These are phyloP conservation scores for Trichoderma gracile DNA, from an alignment of 2,329 filamentous ascomycete genomes.

Conservation along the genomic window DNA sequence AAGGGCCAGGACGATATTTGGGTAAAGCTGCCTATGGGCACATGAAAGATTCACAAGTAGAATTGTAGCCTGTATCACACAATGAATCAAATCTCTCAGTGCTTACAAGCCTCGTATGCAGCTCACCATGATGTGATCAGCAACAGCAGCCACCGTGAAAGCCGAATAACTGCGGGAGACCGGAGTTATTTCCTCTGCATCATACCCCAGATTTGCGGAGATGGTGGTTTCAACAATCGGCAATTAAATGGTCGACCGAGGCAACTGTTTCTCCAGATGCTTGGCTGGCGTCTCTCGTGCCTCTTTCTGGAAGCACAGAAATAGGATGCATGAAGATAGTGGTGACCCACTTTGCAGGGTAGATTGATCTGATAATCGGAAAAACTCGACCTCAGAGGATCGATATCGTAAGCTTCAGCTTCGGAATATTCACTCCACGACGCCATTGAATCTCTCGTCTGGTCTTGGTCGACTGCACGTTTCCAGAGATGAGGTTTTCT, in stretches of 20 bases:
- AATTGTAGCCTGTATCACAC: too few species aligned
- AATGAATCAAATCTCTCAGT: too few species aligned
- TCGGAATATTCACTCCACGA: neutral
- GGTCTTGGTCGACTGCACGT: neutral
- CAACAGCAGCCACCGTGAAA: neutral
- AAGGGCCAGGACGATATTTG: too few species aligned
- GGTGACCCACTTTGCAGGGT: slow-evolving; percentile 5
- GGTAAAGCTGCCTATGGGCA: too few species aligned
- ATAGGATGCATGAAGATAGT: neutral
- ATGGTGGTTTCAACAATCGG: neutral
- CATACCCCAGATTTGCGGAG: neutral
- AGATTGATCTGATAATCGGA: neutral
- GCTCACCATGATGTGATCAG: neutral
- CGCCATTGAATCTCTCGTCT: neutral
- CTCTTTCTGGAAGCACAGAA: neutral
- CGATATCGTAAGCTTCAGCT: neutral
- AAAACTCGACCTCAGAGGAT: neutral
- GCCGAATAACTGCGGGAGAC: neutral
- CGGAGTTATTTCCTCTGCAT: neutral
- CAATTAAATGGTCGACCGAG: neutral
- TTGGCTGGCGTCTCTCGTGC: neutral
- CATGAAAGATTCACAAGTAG: too few species aligned
- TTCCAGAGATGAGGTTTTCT: slow-evolving; percentile 3
- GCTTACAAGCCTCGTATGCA: too few species aligned
- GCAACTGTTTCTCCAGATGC: neutral